phyloP scores from a whole-genome alignment of 768 basidiomycete species.

The Auricularia auricula-judae region DNA sequence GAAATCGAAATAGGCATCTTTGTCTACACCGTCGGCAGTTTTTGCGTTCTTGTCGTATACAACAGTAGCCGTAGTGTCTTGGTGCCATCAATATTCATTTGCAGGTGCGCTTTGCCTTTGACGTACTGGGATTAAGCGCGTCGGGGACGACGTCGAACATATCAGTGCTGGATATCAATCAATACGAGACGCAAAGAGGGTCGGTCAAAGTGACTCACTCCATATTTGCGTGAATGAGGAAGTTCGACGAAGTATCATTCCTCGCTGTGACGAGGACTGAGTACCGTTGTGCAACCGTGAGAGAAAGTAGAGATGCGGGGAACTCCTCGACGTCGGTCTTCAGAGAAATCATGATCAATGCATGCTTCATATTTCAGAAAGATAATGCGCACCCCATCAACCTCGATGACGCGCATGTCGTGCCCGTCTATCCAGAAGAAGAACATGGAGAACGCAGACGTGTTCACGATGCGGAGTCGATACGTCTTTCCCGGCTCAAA shows the following conservation, averaged over 20 bases:
- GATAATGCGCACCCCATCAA: slow-evolving; percentile 52
- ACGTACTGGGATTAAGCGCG: slow-evolving; percentile 61
- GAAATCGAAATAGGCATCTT: slow-evolving; percentile 41
- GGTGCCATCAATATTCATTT: too few relatives aligned
- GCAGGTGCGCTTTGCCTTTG: too few relatives aligned
- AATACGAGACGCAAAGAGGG: not conserved
- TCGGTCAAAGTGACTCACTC: slow-evolving; percentile 29
- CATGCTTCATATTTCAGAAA: not conserved
- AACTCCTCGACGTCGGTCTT: slow-evolving; percentile 71
- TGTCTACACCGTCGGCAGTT: slow-evolving; percentile 41
- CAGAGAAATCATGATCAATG: not conserved
- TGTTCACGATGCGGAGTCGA: slow-evolving; percentile 79
- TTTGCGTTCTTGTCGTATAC: slow-evolving; percentile 52
- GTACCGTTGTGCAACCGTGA: slow-evolving; percentile 88
- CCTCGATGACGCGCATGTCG: slow-evolving; percentile 75
- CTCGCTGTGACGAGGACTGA: slow-evolving; percentile 85
- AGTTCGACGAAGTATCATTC: slow-evolving; percentile 74
- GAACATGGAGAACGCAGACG: slow-evolving; percentile 60
- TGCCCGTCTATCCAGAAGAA: slow-evolving; percentile 89
- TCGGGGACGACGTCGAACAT: slow-evolving; percentile 85
- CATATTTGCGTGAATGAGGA: slow-evolving; percentile 86
- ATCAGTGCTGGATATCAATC: slow-evolving; percentile 22
- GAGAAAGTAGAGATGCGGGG: slow-evolving; percentile 55
- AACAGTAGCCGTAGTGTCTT: slow-evolving; percentile 77
- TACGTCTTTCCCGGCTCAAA: slow-evolving; percentile 88